phyloP scores from a whole-genome alignment of 2,329 filamentous ascomycete species.

The Venturia effusa region DNA sequence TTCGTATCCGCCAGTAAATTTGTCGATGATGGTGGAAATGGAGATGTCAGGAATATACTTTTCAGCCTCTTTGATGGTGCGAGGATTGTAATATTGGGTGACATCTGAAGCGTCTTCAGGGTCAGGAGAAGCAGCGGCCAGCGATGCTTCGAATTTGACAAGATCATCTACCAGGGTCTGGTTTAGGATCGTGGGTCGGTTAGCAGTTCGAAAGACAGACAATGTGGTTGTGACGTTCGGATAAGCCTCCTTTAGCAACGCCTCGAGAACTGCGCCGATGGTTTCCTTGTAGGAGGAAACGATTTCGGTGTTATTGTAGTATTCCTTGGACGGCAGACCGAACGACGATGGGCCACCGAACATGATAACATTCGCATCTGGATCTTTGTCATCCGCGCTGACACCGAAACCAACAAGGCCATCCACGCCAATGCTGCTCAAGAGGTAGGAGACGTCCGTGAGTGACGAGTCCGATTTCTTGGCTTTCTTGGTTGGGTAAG shows the following conservation, averaged over 20 bases:
- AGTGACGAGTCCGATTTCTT: conserved; percentile 16
- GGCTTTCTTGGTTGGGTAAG: conserved; percentile 28
- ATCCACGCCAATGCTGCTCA: conserved; percentile 36
- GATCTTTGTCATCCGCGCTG: conserved; percentile 40
- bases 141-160: conserved; percentile 49
- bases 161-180: conserved; percentile 27
- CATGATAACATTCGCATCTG: conserved; percentile 41
- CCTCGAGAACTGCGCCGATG: conserved; percentile 23
- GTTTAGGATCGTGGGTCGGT: neutral
- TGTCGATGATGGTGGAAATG: conserved; percentile 41
- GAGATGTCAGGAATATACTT: conserved; percentile 46
- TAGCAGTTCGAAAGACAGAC: conserved; percentile 1
- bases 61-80: conserved; percentile 44
- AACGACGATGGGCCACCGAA: conserved; percentile 38
- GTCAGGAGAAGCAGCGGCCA: conserved; percentile 48
- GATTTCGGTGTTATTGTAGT: conserved; percentile 24
- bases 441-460: conserved; percentile 36
- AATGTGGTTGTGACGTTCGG: conserved; percentile 8
- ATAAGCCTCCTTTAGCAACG: conserved; percentile 17
- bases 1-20: conserved; percentile 38
- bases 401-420: conserved; percentile 18
- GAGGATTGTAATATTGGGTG: conserved; percentile 56
- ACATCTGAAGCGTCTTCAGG: conserved; percentile 50
- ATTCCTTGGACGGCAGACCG: conserved; percentile 27
- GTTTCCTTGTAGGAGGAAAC: conserved; percentile 25